Evolutionary conservation across 192 early-diverging fungal species (phyloP).

Genomic region (Backusella australiensis): DNA sequence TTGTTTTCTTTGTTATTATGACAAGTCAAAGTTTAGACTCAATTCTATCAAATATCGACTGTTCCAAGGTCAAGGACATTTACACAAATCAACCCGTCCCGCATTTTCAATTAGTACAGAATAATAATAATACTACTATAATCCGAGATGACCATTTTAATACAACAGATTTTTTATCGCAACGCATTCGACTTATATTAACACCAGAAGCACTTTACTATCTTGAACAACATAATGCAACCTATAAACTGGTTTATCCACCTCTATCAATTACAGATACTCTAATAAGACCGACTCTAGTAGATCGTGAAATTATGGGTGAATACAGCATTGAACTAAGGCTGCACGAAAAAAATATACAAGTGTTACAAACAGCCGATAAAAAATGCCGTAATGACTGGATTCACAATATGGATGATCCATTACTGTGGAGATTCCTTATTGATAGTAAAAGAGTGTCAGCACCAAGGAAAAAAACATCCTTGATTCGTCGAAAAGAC

Average conservation of each 20-base stretch:
- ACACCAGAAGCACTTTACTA: neutral
- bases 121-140: neutral
- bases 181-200: slow-evolving; percentile 1
- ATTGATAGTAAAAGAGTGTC: neutral
- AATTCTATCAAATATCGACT: slow-evolving; percentile 2
- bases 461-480: neutral
- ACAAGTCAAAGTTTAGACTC: neutral
- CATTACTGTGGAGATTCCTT: slow-evolving; percentile 1
- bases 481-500: neutral
- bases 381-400: neutral
- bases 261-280: neutral
- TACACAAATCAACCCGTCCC: neutral
- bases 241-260: neutral
- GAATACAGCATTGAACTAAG: slow-evolving; percentile 2
- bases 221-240: neutral
- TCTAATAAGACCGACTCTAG: neutral
- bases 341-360: neutral
- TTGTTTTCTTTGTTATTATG: neutral
- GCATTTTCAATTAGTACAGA: neutral
- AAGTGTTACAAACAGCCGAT: neutral
- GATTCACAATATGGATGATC: neutral
- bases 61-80: neutral
- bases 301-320: neutral
- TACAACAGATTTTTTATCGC: neutral
- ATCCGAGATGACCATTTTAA: slow-evolving; percentile 4